Evolutionary conservation across 495 filamentous ascomycete genomes (phyloP).

Genomic region (Penicillium paxilli): DNA sequence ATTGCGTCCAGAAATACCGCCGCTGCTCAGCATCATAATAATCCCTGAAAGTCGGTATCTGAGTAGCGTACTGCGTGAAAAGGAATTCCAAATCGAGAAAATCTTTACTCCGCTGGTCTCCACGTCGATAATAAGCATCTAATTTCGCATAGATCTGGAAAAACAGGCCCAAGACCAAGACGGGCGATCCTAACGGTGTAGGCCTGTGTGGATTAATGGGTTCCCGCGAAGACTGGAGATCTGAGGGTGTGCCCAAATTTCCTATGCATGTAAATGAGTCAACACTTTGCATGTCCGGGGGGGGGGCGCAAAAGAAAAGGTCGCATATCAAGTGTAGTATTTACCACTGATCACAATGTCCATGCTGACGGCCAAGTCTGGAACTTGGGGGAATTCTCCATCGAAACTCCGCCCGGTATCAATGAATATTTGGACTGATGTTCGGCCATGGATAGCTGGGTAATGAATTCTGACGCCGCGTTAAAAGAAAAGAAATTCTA

Average conservation of each 20-base stretch:
- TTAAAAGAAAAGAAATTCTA: too few species aligned
- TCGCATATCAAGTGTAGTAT: too few species aligned
- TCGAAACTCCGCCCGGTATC: slow-evolving; percentile 20
- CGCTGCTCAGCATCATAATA: slow-evolving; percentile 19
- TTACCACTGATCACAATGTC: slow-evolving; percentile 25
- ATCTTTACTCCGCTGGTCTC: slow-evolving; percentile 23
- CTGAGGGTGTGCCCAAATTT: slow-evolving; percentile 20
- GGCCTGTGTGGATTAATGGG: slow-evolving; percentile 20
- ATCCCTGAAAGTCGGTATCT: slow-evolving; percentile 19
- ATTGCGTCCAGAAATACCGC: slow-evolving; percentile 20
- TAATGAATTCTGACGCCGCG: slow-evolving; percentile 18
- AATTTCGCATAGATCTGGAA: slow-evolving; percentile 26
- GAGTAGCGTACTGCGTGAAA: slow-evolving; percentile 19
- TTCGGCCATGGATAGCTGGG: slow-evolving; percentile 19
- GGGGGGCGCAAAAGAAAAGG: too few species aligned
- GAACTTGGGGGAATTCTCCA: slow-evolving; percentile 19
- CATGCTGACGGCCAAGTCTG: slow-evolving; percentile 25
- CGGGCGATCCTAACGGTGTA: slow-evolving; percentile 18
- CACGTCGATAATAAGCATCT: slow-evolving; percentile 18
- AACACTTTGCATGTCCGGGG: neutral
- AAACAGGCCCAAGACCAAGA: slow-evolving; percentile 19
- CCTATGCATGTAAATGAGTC: slow-evolving; percentile 7
- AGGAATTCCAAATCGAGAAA: slow-evolving; percentile 25
- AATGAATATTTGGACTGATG: slow-evolving; percentile 23
- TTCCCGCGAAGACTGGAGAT: slow-evolving; percentile 24